Evolutionary conservation across 2,329 filamentous ascomycete species (phyloP).

Genomic region (Cytospora leucostoma): DNA sequence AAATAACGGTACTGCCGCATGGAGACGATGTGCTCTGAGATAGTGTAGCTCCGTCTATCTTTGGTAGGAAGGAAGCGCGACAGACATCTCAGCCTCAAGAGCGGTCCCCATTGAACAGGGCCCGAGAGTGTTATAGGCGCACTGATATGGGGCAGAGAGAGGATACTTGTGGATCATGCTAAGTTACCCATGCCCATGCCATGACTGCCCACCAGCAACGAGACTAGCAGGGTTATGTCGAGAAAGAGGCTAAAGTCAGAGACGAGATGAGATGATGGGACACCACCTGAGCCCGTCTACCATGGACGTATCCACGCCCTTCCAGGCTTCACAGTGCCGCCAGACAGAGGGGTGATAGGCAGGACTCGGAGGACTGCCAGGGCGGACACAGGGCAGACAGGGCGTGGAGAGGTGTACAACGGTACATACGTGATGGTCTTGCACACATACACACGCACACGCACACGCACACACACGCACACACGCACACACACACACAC

Average conservation of each 20-base stretch:
- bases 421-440: background rate
- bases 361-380: constrained; percentile 4
- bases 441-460: background rate
- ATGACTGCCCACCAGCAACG: background rate
- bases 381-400: constrained; percentile 1
- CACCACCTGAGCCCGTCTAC: background rate
- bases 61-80: constrained; percentile 25
- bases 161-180: constrained; percentile 19
- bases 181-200: too few relatives aligned
- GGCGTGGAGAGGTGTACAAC: background rate
- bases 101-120: constrained; percentile 19
- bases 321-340: constrained; percentile 24
- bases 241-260: constrained; percentile 61
- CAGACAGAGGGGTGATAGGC: constrained; percentile 13
- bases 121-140: constrained; percentile 21
- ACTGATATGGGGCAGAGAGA: constrained; percentile 17
- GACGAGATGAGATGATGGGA: constrained; percentile 19
- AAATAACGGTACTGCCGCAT: constrained; percentile 16
- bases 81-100: constrained; percentile 25
- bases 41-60: constrained; percentile 17
- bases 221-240: constrained; percentile 15
- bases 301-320: constrained; percentile 16
- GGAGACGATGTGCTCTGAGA: constrained; percentile 13
- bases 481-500: too few relatives aligned
- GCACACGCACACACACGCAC: too few relatives aligned